These are phyloP conservation scores for Camelina sativa DNA, from an alignment of 345 rosid species.

Conservation along the genomic window DNA sequence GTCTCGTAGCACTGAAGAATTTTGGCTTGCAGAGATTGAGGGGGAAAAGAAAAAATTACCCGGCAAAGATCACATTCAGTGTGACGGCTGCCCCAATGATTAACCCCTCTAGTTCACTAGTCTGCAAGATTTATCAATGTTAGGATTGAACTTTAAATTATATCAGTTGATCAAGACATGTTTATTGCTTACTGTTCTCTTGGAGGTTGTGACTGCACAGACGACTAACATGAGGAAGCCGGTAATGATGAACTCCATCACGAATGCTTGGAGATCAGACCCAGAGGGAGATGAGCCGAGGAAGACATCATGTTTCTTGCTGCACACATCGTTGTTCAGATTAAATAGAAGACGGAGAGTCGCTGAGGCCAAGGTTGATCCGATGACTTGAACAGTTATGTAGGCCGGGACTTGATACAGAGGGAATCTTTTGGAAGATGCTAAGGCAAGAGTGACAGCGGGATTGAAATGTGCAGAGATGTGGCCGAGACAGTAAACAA, in stretches of 20 bases:
- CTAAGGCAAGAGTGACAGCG: conserved; percentile 55
- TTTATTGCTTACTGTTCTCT: conserved; percentile 65
- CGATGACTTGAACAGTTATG: conserved; percentile 65
- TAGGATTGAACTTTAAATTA: neutral
- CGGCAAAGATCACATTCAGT: conserved; percentile 87
- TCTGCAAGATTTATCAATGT: conserved; percentile 49
- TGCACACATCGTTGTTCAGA: conserved; percentile 42
- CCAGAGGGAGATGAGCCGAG: conserved; percentile 77
- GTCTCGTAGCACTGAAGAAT: neutral
- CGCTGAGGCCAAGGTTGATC: conserved; percentile 78
- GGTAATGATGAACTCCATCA: conserved; percentile 84
- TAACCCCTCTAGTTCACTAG: conserved; percentile 79
- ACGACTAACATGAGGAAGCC: conserved; percentile 87
- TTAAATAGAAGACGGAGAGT: conserved; percentile 70
- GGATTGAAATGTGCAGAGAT: conserved; percentile 63
- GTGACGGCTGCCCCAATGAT: conserved; percentile 81
- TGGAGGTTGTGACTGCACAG: conserved; percentile 79
- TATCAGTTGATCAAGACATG: conserved; percentile 22
- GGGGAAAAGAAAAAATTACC: conserved; percentile 48
- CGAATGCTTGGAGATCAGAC: conserved; percentile 66
- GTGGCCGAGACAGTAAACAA: conserved; percentile 54
- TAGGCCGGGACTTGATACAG: conserved; percentile 71
- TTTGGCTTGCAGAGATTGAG: conserved; percentile 3
- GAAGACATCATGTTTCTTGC: conserved; percentile 66
- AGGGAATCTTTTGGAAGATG: conserved; percentile 44